Evolutionary conservation across 2,329 filamentous ascomycete species (phyloP), one percentile per base, ranked within the genome.

Genomic region (Hypoxylon sp.): DNA sequence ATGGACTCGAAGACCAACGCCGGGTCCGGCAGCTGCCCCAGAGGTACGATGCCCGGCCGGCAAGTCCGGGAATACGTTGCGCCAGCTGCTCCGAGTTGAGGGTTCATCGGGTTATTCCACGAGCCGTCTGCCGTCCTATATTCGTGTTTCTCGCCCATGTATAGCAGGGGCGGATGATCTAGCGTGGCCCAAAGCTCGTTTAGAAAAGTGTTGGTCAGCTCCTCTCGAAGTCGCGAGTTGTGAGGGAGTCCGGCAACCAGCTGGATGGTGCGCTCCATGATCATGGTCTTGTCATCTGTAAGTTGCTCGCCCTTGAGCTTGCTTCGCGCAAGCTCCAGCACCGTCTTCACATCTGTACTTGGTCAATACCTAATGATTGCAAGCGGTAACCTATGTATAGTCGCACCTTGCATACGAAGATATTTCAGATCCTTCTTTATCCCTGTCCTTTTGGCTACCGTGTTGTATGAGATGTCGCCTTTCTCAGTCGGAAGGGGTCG

Each of bases 231-330:
- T 69, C 85, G 85, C 1, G 90, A 92, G 56, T 84, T 80, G 51
- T 83, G 78, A 0, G 89, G 89, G 32, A 93, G 80, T 30, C 84
- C 85, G 11, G 88, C 83, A 4, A 92, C 89, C 15, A 93, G 81
- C 79, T 89, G 85, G 63, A 93, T 92, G 4, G 90, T 83, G 6
- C 86, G 82, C 75, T 93, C 91, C 87, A 93, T 91, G 46, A 92
- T 80, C 82, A 92, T 91, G 1, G 88, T 91, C 78, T 90, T 91
- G 79, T 94, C 92, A 70, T 94, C 89, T 4, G 87, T 77, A 10
- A 89, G 80, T 49, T 86, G 80, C 59, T 84, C 83, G 1, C 90
- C 88, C 69, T 86, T 89, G 30, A 88, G 75, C 76, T 91, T 88
- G 64, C 79, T 82, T 56, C 85, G 83, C 59, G 92, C 79, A 37